Conservation (phyloP, 2,329 filamentous ascomycete genomes). For the Fusarium hostae region DNA sequence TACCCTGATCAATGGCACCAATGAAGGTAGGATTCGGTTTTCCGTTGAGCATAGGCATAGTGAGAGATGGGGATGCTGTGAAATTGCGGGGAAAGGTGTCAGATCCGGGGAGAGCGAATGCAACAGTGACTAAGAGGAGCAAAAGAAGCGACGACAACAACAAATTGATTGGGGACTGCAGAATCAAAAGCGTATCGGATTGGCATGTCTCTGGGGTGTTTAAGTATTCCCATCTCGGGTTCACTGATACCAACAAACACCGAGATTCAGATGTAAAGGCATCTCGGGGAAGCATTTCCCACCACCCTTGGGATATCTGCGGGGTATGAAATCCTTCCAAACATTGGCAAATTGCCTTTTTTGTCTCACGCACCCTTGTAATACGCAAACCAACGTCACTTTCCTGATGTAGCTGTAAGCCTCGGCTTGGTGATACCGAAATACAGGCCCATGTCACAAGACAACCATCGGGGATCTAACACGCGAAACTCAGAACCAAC, state of each 20-base stretch:
- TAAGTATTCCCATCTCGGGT: conserved; percentile 33
- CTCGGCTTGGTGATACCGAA: conserved; percentile 35
- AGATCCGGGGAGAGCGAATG: conserved; percentile 19
- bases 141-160: background rate
- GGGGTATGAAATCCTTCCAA: conserved; percentile 23
- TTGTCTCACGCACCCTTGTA: background rate
- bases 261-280: conserved; percentile 13
- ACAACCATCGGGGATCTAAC: conserved; percentile 11
- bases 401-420: conserved; percentile 19
- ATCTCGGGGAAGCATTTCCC: conserved; percentile 24
- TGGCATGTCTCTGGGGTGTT: conserved; percentile 17
- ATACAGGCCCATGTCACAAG: conserved; percentile 25
- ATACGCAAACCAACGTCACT: conserved; percentile 15
- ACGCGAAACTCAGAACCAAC: conserved; percentile 2
- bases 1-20: conserved; percentile 83
- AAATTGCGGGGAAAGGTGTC: conserved; percentile 23
- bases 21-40: conserved; percentile 62
- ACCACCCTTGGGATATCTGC: conserved; percentile 23
- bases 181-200: background rate
- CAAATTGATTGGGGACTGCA: conserved; percentile 14
- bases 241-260: background rate
- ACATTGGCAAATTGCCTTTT: background rate
- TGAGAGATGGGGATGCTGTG: conserved; percentile 22
- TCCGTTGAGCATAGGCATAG: conserved; percentile 49
- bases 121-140: conserved; percentile 17